Evolutionary conservation across 2,329 filamentous ascomycete genomes (phyloP), one percentile per base, ranked within the genome.

Genomic region (Sporothrix inflata): DNA sequence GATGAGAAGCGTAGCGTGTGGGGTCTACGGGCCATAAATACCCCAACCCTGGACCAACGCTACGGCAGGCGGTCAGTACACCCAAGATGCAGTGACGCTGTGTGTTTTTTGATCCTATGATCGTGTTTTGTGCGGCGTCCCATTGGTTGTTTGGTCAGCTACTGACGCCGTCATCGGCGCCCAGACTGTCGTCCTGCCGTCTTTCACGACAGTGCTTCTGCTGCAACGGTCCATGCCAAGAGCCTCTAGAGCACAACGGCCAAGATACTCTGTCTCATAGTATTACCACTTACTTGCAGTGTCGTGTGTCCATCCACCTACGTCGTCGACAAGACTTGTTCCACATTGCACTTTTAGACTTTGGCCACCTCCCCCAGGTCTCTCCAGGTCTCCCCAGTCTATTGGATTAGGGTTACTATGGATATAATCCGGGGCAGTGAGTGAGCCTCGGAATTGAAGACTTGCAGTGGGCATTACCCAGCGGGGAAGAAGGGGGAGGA

Each of bases 11-110:
- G 63, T 42, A 27, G 38, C n/a, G 38, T 65, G 60, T 65, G 60
- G 60, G 60, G 60, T 27, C 60, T 38, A n/a, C 60, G 60, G 60
- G 60, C 60, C 60, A 45, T 65, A 65, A 65, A 65, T 65, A 65
- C 60, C 60, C 60, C 60, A 65, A 27, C 60, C 60, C 60, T 38
- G 40, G 38, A 45, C 57, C 34, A 61, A 40, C 55, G 19, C 55
- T 55, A 55, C 24, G 51, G 51, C 51, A 55, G 11, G 51, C 21
- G 51, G 51, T 55, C 51, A 55, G 24, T 16, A 55, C 51, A 55
- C 51, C 9, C 51, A 21, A 16, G 42, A 47, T 5, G 12, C 12
- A 16, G 42, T 16, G 42, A 16, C 42, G 16, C 4, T 47, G 42
- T 34, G 14, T 30, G 12, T 61, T 19, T 19, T 61, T n/a, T 61